Percentiles rank a stretch among this genome's conserved stretches.
phyloP scores from a whole-genome alignment of 2,329 filamentous ascomycete genomes.

The Boeremia lycopersici region DNA sequence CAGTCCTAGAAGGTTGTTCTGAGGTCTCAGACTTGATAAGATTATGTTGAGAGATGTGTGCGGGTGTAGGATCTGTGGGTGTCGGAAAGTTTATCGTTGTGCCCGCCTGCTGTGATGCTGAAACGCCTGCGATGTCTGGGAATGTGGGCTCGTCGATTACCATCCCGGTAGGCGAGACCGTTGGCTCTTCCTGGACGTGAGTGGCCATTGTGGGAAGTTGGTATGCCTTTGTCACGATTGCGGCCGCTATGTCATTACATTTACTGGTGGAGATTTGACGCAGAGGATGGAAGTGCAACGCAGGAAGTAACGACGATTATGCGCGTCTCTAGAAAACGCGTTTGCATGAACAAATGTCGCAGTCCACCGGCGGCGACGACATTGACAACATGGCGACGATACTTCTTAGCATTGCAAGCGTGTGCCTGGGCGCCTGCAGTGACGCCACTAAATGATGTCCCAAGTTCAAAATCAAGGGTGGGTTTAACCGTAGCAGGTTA shows the following conservation, averaged over 20 bases:
- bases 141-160: constrained; percentile 16
- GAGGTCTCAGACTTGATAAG: neutral
- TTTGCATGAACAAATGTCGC: constrained; percentile 3
- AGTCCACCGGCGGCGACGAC: constrained; percentile 4
- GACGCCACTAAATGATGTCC: constrained; percentile 10
- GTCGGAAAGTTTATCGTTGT: constrained; percentile 9
- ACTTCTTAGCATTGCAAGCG: constrained; percentile 9
- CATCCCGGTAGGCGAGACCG: constrained; percentile 12
- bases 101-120: neutral
- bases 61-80: constrained; percentile 1
- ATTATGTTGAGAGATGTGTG: constrained; percentile 11
- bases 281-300: neutral
- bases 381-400: constrained; percentile 1
- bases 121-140: constrained; percentile 5
- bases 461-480: constrained; percentile 5
- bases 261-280: neutral
- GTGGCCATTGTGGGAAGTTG: neutral
- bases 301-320: neutral
- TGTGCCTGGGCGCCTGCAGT: constrained; percentile 15
- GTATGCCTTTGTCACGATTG: neutral
- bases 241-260: constrained; percentile 2
- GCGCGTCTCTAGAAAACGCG: constrained; percentile 3
- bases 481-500: constrained; percentile 14
- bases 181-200: neutral
- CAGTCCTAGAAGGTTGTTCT: neutral